Conservation (phyloP, 2,329 filamentous ascomycete species). For the Stemphylium vesicarium region DNA sequence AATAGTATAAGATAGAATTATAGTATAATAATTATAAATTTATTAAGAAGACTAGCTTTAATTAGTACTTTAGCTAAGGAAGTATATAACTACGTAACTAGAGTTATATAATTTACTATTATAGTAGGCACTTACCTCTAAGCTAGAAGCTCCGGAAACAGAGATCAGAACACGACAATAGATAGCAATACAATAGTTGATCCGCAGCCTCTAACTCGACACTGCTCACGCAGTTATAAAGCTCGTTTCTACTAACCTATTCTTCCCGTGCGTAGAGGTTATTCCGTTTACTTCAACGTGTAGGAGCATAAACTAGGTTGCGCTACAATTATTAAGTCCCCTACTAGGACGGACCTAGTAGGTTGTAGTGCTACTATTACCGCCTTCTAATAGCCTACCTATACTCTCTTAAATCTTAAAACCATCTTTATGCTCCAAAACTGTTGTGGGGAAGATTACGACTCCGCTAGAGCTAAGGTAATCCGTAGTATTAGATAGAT, state of each 20-base stretch:
- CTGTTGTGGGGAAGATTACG: background rate
- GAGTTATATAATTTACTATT: no score
- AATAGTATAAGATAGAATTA: no score
- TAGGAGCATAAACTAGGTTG: background rate
- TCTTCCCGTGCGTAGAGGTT: background rate
- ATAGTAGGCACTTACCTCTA: no score
- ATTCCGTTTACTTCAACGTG: background rate
- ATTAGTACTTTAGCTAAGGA: no score
- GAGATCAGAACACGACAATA: no score
- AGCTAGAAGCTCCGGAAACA: no score
- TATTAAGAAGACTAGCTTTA: no score
- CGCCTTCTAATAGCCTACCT: background rate
- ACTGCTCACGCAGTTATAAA: no score
- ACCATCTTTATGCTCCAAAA: background rate
- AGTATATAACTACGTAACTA: no score
- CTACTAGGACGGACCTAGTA: background rate
- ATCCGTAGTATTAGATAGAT: background rate
- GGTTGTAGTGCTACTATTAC: background rate
- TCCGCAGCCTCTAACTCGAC: no score
- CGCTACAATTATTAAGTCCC: background rate
- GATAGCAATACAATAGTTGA: no score
- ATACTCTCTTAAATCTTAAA: background rate
- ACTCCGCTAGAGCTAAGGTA: background rate
- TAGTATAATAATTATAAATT: no score
- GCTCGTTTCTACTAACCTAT: background rate